These are phyloP conservation scores for Strobilomyces dryophilus DNA, from an alignment of 768 basidiomycete genomes.

Conservation along the genomic window DNA sequence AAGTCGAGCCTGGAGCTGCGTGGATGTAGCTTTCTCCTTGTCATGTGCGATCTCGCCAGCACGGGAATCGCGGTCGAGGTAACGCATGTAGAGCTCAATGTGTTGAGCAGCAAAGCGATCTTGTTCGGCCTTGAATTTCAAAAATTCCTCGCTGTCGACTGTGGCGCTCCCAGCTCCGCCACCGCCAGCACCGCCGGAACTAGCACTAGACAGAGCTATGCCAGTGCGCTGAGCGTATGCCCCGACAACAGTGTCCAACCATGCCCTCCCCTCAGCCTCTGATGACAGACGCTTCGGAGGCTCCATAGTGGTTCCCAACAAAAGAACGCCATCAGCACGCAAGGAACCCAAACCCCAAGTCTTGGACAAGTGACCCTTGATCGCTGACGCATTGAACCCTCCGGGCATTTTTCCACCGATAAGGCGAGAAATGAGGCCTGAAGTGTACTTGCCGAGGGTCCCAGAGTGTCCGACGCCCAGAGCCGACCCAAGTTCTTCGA, in stretches of 20 bases:
- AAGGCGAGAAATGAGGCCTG: slow-evolving; percentile 84
- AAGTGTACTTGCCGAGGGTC: slow-evolving; percentile 90
- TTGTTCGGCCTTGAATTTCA: slow-evolving; percentile 94
- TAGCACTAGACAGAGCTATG: slow-evolving; percentile 72
- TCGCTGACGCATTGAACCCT: slow-evolving; percentile 92
- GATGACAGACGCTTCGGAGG: slow-evolving; percentile 90
- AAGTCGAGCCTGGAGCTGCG: slow-evolving; percentile 75
- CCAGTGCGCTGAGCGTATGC: slow-evolving; percentile 88
- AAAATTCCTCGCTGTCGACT: slow-evolving; percentile 97
- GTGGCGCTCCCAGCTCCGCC: slow-evolving; percentile 69
- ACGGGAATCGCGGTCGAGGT: slow-evolving; percentile 90
- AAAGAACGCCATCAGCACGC: slow-evolving; percentile 85
- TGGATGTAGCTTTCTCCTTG: slow-evolving; percentile 70
- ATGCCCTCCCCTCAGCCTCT: slow-evolving; percentile 89
- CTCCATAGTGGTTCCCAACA: slow-evolving; percentile 89
- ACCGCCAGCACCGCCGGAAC: slow-evolving; percentile 55
- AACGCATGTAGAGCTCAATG: slow-evolving; percentile 95
- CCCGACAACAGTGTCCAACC: slow-evolving; percentile 83
- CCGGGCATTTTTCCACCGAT: slow-evolving; percentile 98
- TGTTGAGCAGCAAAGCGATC: slow-evolving; percentile 90
- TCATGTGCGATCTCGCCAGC: slow-evolving; percentile 89
- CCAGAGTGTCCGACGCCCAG: slow-evolving; percentile 79
- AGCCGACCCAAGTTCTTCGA: slow-evolving; percentile 91
- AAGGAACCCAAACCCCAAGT: slow-evolving; percentile 92
- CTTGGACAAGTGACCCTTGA: slow-evolving; percentile 86